These are phyloP conservation scores for Quercus lobata DNA, from an alignment of 331 rosid genomes.

Conservation along the genomic window DNA sequence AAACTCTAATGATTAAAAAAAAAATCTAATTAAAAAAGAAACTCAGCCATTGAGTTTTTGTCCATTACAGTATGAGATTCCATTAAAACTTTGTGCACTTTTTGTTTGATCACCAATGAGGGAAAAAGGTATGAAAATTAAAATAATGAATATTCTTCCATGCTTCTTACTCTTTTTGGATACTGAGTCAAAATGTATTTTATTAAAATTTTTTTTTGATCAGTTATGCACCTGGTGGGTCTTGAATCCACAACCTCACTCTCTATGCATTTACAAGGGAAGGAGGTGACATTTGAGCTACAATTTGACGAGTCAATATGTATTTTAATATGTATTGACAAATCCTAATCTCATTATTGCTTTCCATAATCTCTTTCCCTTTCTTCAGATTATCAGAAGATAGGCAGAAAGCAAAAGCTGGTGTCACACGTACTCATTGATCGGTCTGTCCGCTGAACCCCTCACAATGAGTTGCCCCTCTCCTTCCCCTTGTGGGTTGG, in stretches of 20 bases:
- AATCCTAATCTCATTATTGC: neutral
- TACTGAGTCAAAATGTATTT: neutral
- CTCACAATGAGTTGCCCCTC: too few species aligned
- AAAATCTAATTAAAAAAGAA: neutral
- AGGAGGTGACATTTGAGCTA: too few species aligned
- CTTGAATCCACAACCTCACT: too few species aligned
- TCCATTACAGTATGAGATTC: neutral
- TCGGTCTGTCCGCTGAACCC: too few species aligned
- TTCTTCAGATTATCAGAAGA: neutral
- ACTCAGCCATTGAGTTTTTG: neutral
- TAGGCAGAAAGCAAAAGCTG: neutral
- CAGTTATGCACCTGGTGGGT: too few species aligned
- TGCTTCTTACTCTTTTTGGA: neutral
- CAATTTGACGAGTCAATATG: too few species aligned
- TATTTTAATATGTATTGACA: neutral
- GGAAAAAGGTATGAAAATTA: neutral
- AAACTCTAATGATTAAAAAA: too few species aligned
- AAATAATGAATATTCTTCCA: neutral
- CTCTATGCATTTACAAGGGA: too few species aligned
- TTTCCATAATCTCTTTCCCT: neutral
- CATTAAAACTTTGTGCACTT: neutral
- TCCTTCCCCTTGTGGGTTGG: too few species aligned
- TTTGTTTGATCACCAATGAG: neutral
- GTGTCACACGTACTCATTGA: too few species aligned
- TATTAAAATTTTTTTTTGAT: too few species aligned